Base-by-base conservation (phyloP, 2,329 filamentous ascomycete genomes). In the Clonostachys sp. region DNA sequence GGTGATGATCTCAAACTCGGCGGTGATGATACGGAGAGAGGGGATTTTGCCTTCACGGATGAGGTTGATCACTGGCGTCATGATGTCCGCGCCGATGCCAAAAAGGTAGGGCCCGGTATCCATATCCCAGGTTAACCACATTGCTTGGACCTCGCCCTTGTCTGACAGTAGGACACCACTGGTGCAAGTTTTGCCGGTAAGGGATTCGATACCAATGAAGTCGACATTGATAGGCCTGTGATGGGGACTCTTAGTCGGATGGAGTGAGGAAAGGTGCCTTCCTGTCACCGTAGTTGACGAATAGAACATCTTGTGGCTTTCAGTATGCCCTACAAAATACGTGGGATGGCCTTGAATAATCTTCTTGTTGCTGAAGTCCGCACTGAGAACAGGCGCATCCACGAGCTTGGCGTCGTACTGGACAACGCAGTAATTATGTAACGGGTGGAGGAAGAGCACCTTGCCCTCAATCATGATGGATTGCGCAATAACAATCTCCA, bases 71-170 rank as follows among this genome's bases (percentile, higher is more conserved):
- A 99, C 87, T 1, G 92, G 91, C 2, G 96, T 78, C 12, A 99
- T 74, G 13, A 90, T 91, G 5, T 91, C 90, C 1, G 91, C 95
- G 14, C 89, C 87, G 46, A 97, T 80, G 44, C 94, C 94, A 6
- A 99, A 84, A 61, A 97, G 92, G 60, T 99, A 99, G 66, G 97
- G 94, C 54, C 95, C 89, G 57, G 97, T 94, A 54, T 99, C 94
- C 44, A 95, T 95, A 2, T 99, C 83, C 64, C 99, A 99, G 7
- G 91, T 96, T 46, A 99, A 76, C 95, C 95, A 99, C 33, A 99
- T 73, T 2, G 94, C 94, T 63, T 96, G 91, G 1, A 99, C 91
- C 6, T 89, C 90, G 18, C 94, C 94, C 56, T 96, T 89, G 53
- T 91, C 86, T 4, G 88, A 83, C 12, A 96, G 84, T 36, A 99